These are phyloP conservation scores for Eucalyptus globulus DNA, from an alignment of 345 rosid genomes.

Conservation along the genomic window DNA sequence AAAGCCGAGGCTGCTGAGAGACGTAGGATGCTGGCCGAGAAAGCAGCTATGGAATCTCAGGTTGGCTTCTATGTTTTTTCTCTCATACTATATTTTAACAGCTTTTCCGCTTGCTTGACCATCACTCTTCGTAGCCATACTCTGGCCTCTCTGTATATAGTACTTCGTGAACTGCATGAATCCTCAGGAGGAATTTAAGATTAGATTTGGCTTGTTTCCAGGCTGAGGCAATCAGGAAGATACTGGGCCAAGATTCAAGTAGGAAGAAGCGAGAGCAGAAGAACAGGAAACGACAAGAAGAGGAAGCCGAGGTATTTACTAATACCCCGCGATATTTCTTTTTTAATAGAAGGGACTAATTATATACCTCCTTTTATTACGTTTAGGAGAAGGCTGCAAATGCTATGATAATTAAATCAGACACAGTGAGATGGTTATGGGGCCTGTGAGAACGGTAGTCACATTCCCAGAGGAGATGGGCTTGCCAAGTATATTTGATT, in stretches of 20 bases:
- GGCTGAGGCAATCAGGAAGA: slow-evolving; percentile 92
- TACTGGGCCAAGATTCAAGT: slow-evolving; percentile 89
- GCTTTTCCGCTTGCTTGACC: background rate
- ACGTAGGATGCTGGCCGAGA: slow-evolving; percentile 76
- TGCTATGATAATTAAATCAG: slow-evolving; percentile 28
- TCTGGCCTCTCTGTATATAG: background rate
- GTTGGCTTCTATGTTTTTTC: slow-evolving; percentile 17
- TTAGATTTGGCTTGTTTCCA: slow-evolving; percentile 2
- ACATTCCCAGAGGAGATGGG: slow-evolving; percentile 75
- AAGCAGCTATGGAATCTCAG: slow-evolving; percentile 84
- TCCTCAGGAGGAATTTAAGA: background rate
- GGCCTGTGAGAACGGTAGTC: slow-evolving; percentile 63
- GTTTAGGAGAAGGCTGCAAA: slow-evolving; percentile 76
- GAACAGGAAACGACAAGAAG: slow-evolving; percentile 72
- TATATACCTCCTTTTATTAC: background rate
- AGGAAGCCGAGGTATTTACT: slow-evolving; percentile 68
- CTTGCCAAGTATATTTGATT: slow-evolving; percentile 62
- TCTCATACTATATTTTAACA: background rate
- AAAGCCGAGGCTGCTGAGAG: slow-evolving; percentile 90
- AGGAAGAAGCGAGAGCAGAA: slow-evolving; percentile 85
- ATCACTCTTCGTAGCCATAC: background rate
- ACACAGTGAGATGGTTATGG: slow-evolving; percentile 50
- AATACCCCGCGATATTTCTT: background rate
- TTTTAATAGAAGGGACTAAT: background rate
- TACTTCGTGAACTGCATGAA: background rate